A percentile compares a stretch with the other conserved stretches of the same genome.
phyloP scores from a whole-genome alignment of 495 filamentous ascomycete species.

The Cercophora samala region DNA sequence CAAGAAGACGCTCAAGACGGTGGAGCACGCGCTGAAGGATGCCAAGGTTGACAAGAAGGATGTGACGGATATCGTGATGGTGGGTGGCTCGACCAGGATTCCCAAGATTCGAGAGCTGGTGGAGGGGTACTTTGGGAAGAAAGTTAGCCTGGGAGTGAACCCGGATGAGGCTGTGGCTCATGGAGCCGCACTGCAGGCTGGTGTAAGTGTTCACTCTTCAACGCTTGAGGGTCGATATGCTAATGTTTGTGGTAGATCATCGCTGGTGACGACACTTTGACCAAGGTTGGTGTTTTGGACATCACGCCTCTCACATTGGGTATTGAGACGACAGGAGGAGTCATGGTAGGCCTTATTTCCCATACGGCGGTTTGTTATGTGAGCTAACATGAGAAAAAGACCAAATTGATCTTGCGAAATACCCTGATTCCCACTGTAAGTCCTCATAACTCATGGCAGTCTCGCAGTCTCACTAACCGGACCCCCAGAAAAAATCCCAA shows the following conservation, averaged over 20 bases:
- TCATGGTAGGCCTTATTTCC: slow-evolving; percentile 87
- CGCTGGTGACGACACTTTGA: slow-evolving; percentile 6
- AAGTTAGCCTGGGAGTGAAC: slow-evolving; percentile 89
- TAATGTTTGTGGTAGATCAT: slow-evolving; percentile 33
- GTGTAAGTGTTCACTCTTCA: slow-evolving; percentile 42
- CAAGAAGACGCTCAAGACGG: slow-evolving; percentile 89
- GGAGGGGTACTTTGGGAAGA: slow-evolving; percentile 93
- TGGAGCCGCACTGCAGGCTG: slow-evolving; percentile 89
- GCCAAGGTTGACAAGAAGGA: slow-evolving; percentile 77
- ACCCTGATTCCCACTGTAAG: slow-evolving; percentile 73
- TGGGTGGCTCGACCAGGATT: slow-evolving; percentile 89
- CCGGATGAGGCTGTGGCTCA: slow-evolving; percentile 94
- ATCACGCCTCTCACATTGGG: slow-evolving; percentile 93
- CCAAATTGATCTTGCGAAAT: slow-evolving; percentile 46
- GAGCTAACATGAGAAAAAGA: background rate
- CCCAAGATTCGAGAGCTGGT: slow-evolving; percentile 85
- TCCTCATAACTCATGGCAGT: background rate
- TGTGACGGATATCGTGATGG: slow-evolving; percentile 78
- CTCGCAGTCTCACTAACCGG: background rate
- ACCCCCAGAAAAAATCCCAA: slow-evolving; percentile 67
- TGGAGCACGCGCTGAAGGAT: slow-evolving; percentile 86
- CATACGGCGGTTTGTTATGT: slow-evolving; percentile 20
- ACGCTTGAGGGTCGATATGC: background rate
- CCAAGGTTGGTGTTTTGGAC: slow-evolving; percentile 60
- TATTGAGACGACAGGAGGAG: slow-evolving; percentile 93